phyloP scores from a whole-genome alignment of 768 basidiomycete genomes.

The Tylopilus sp. region DNA sequence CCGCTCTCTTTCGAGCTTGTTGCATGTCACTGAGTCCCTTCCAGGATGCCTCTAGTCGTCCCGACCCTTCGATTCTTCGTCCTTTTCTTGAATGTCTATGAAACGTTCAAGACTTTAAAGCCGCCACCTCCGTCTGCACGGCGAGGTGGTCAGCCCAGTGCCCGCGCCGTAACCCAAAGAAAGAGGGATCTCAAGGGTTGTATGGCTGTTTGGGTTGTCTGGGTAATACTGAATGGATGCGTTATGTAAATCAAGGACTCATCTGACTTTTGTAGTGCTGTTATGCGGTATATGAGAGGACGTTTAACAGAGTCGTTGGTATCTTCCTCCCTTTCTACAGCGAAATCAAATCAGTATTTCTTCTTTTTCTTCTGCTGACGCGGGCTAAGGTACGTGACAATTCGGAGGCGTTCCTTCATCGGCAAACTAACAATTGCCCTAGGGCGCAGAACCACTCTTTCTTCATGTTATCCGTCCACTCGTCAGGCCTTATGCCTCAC shows the following conservation, averaged over 20 bases:
- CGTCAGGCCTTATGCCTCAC: conserved; percentile 66
- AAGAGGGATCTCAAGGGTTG: conserved; percentile 86
- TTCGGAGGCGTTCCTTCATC: background rate
- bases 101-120: conserved; percentile 82
- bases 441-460: conserved; percentile 87
- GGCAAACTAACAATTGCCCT: conserved; percentile 11
- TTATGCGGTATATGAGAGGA: conserved; percentile 63
- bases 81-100: conserved; percentile 77
- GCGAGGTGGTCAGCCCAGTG: conserved; percentile 55
- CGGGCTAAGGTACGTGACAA: conserved; percentile 59
- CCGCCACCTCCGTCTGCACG: conserved; percentile 51
- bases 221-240: conserved; percentile 48
- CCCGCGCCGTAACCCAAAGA: conserved; percentile 65
- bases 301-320: conserved; percentile 59
- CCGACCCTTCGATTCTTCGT: conserved; percentile 65
- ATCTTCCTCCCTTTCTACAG: conserved; percentile 82
- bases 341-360: conserved; percentile 70
- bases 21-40: conserved; percentile 3
- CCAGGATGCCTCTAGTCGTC: conserved; percentile 62
- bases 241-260: conserved; percentile 7
- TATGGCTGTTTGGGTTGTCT: conserved; percentile 81
- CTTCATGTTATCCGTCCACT: conserved; percentile 77
- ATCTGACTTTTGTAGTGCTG: conserved; percentile 48
- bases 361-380: conserved; percentile 73
- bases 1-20: background rate